A percentile compares a stretch with the other conserved stretches of the same genome.
These are phyloP conservation scores for Gigaspora rosea DNA, from an alignment of 192 early-diverging fungal species.

Conservation along the genomic window DNA sequence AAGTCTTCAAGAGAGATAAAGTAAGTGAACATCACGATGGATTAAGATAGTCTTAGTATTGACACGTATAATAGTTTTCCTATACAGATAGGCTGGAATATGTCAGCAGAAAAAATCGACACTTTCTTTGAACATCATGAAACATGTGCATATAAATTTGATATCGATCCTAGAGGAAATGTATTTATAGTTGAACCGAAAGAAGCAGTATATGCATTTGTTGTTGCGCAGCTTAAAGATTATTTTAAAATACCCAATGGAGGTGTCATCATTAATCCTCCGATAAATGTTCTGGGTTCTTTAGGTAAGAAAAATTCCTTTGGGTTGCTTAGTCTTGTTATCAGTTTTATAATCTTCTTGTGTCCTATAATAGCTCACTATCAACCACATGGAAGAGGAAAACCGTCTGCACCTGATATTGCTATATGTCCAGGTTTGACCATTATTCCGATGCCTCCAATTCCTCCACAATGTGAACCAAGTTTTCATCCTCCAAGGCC, in stretches of 20 bases:
- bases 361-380: constrained; percentile 20
- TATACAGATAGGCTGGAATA: constrained; percentile 32
- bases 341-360: too few species aligned
- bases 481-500: too few species aligned
- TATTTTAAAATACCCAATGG: too few species aligned
- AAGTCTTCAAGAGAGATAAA: too few species aligned
- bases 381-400: constrained; percentile 19
- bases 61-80: constrained; percentile 31
- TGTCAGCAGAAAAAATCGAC: constrained; percentile 11
- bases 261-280: too few species aligned
- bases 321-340: neutral
- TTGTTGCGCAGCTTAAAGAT: too few species aligned
- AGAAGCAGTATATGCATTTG: too few species aligned
- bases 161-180: too few species aligned
- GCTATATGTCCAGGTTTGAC: neutral
- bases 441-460: too few species aligned
- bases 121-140: constrained; percentile 22
- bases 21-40: constrained; percentile 7
- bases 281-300: constrained; percentile 14
- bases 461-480: too few species aligned
- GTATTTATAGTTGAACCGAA: too few species aligned
- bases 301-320: constrained; percentile 19
- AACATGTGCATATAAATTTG: too few species aligned
- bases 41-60: constrained; percentile 3
- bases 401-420: neutral